Conservation (phyloP, 1,139 yeast genomes). For the Saccharomyces hybrid region DNA sequence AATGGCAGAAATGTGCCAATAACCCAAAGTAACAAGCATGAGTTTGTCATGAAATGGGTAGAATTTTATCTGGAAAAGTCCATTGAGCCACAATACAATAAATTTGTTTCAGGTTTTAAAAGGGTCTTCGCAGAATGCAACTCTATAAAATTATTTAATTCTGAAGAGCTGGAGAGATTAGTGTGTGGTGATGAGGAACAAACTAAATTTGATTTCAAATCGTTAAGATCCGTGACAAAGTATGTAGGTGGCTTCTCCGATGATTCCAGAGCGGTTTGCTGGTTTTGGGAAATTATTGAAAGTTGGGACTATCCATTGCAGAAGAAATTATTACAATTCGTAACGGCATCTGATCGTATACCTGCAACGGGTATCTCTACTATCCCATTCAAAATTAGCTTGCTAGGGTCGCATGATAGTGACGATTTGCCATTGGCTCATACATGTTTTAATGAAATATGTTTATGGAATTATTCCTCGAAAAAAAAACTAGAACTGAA, state of each 20-base stretch:
- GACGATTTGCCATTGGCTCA: conserved; percentile 74
- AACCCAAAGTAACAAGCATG: conserved; percentile 45
- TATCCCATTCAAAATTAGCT: conserved; percentile 57
- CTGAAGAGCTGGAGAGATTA: conserved; percentile 72
- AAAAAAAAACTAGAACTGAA: conserved; percentile 48
- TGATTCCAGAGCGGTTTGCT: conserved; percentile 40
- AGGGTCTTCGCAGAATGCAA: conserved; percentile 68
- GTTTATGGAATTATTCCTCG: conserved; percentile 57
- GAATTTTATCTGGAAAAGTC: conserved; percentile 53
- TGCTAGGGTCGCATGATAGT: conserved; percentile 38
- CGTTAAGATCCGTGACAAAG: conserved; percentile 62
- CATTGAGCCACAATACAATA: conserved; percentile 44
- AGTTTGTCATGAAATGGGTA: conserved; percentile 57
- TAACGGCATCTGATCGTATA: conserved; percentile 84
- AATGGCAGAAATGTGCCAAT: conserved; percentile 53
- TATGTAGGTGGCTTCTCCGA: conserved; percentile 54
- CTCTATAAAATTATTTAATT: conserved; percentile 66
- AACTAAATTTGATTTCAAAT: conserved; percentile 52
- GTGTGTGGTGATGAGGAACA: conserved; percentile 67
- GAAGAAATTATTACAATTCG: conserved; percentile 59
- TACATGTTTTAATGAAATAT: conserved; percentile 88
- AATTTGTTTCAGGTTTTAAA: conserved; percentile 64
- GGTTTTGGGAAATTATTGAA: conserved; percentile 82
- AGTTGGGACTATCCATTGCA: conserved; percentile 43
- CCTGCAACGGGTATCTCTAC: conserved; percentile 89